Conservation (phyloP, 768 basidiomycete species). For the Royoungia palumana region DNA sequence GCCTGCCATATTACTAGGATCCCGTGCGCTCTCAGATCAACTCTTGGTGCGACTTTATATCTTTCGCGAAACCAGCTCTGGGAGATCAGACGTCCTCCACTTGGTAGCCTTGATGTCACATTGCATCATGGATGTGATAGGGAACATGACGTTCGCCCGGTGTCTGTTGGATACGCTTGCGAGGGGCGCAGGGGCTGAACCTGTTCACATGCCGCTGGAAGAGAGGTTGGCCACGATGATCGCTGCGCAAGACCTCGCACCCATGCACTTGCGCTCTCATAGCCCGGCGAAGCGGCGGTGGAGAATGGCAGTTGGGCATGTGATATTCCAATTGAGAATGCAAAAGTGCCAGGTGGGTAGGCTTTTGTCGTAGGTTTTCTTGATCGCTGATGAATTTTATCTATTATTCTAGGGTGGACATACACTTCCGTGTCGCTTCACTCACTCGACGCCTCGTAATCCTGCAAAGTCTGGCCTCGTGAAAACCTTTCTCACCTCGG, state of each 20-base stretch:
- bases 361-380: not conserved
- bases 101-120: slow-evolving; percentile 46
- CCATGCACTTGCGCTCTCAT: slow-evolving; percentile 25
- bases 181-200: slow-evolving; percentile 1
- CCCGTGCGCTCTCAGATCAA: slow-evolving; percentile 40
- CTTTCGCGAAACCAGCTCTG: slow-evolving; percentile 32
- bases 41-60: slow-evolving; percentile 42
- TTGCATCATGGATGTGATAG: slow-evolving; percentile 48
- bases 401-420: slow-evolving; percentile 48
- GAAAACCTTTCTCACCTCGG: slow-evolving; percentile 23
- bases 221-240: slow-evolving; percentile 41
- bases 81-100: slow-evolving; percentile 37
- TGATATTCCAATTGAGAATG: slow-evolving; percentile 35
- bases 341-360: slow-evolving; percentile 36
- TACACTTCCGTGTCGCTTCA: slow-evolving; percentile 45
- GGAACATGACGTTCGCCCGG: slow-evolving; percentile 40
- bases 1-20: slow-evolving; percentile 30
- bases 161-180: slow-evolving; percentile 44
- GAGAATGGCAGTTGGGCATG: slow-evolving; percentile 40
- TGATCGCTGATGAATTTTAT: too few species aligned
- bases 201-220: slow-evolving; percentile 27
- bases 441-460: slow-evolving; percentile 31
- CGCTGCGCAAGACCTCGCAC: slow-evolving; percentile 37
- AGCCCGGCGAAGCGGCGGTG: slow-evolving; percentile 41
- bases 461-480: slow-evolving; percentile 36